Conservation (phyloP, 2,329 filamentous ascomycete species). For the Diaporthe sp. region DNA sequence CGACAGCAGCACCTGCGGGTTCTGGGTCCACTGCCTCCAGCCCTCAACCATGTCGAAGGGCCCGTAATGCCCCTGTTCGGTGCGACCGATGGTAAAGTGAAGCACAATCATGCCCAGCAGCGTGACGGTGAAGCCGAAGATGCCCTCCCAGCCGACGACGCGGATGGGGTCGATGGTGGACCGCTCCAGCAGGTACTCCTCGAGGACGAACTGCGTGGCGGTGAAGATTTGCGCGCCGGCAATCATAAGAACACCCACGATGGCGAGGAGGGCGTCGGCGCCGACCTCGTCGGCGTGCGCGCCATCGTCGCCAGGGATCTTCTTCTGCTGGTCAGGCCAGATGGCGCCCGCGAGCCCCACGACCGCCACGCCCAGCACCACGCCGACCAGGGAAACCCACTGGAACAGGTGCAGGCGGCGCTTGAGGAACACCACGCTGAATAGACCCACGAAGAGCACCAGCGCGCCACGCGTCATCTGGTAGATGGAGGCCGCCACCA, state of each 20-base stretch:
- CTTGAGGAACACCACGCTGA: constrained; percentile 91
- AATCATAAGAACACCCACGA: constrained; percentile 90
- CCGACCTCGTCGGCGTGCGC: constrained; percentile 56
- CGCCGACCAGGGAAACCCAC: constrained; percentile 89
- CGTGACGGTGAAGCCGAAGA: constrained; percentile 90
- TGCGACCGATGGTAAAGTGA: constrained; percentile 82
- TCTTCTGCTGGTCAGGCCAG: constrained; percentile 75
- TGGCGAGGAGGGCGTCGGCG: constrained; percentile 71
- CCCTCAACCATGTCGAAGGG: constrained; percentile 94
- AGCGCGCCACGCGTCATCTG: constrained; percentile 98
- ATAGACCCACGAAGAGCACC: constrained; percentile 94
- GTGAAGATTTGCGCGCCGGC: constrained; percentile 97
- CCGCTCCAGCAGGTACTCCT: constrained; percentile 88
- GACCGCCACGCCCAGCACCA: constrained; percentile 88
- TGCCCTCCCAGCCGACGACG: constrained; percentile 95
- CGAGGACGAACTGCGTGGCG: constrained; percentile 93
- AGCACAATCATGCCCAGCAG: constrained; percentile 83
- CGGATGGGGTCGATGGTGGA: constrained; percentile 81
- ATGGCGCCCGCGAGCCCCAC: constrained; percentile 92
- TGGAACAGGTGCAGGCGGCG: constrained; percentile 88
- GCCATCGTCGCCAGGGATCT: constrained; percentile 46
- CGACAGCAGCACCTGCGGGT: constrained; percentile 79
- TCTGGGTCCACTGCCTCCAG: constrained; percentile 82
- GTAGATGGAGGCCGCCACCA: constrained; percentile 96
- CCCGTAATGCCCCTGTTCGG: constrained; percentile 79